Percentiles rank a stretch among this genome's conserved stretches.
Evolutionary conservation across 2,329 filamentous ascomycete species (phyloP).

Genomic region (Aspergillus hortae): DNA sequence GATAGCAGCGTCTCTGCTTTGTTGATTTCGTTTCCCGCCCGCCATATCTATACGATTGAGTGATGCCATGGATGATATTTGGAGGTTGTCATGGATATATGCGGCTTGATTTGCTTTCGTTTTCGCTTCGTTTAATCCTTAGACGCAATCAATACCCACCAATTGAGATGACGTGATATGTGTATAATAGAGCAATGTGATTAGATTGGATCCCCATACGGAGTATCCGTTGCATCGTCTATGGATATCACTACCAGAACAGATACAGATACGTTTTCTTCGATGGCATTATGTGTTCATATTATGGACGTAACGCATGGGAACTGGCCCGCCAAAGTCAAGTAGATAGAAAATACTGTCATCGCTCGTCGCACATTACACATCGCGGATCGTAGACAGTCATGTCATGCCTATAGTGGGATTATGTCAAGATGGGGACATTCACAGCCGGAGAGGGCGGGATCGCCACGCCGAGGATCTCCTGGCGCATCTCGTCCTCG

Average conservation of each 20-base stretch:
- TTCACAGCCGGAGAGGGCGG: conserved; percentile 9
- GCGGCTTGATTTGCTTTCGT: conserved; percentile 7
- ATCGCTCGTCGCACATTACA: too few relatives aligned
- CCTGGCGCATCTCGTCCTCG: conserved; percentile 25
- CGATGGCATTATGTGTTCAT: too few relatives aligned
- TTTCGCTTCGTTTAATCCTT: conserved; percentile 13
- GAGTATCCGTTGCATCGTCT: too few relatives aligned
- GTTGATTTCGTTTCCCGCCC: conserved; percentile 14
- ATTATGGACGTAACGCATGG: too few relatives aligned
- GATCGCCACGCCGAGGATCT: conserved; percentile 17
- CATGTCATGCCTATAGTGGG: not conserved
- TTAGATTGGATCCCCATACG: not conserved
- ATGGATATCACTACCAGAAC: too few relatives aligned
- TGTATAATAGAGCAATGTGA: conserved; percentile 1
- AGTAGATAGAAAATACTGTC: too few relatives aligned
- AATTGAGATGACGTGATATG: conserved; percentile 4
- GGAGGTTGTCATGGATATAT: conserved; percentile 1
- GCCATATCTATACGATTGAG: not conserved
- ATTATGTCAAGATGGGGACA: conserved; percentile 11
- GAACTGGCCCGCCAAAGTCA: too few relatives aligned
- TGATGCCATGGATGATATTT: conserved; percentile 5
- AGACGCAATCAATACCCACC: conserved; percentile 15
- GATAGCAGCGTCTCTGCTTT: conserved; percentile 5
- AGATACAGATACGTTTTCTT: too few relatives aligned
- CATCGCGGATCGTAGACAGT: not conserved